Percentiles rank a stretch among this genome's conserved stretches.
phyloP scores from a whole-genome alignment of 2,329 filamentous ascomycete genomes.

The Trichophyton benhamiae region DNA sequence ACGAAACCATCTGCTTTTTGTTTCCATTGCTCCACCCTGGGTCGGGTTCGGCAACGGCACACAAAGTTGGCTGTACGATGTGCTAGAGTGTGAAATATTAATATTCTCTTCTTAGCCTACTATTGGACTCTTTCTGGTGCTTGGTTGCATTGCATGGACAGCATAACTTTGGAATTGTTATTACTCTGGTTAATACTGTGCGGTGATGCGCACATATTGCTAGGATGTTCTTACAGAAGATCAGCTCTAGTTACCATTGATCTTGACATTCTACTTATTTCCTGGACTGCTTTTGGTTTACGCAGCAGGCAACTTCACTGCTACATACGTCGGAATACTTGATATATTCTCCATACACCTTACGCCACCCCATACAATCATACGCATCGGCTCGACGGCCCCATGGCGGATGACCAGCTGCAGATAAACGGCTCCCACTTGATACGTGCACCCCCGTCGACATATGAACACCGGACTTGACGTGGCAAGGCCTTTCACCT shows the following conservation, averaged over 20 bases:
- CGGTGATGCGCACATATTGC: too few relatives aligned
- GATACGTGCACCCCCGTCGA: background rate
- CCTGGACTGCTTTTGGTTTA: background rate
- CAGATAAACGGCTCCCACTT: too few relatives aligned
- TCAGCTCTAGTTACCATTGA: too few relatives aligned
- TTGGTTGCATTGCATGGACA: background rate
- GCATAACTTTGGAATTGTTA: too few relatives aligned
- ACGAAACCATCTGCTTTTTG: background rate
- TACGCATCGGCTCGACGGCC: too few relatives aligned
- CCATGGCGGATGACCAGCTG: too few relatives aligned
- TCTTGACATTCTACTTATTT: background rate
- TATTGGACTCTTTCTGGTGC: background rate
- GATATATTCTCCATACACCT: too few relatives aligned
- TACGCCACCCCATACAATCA: too few relatives aligned
- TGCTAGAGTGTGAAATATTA: slow-evolving; percentile 1
- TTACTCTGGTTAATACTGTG: too few relatives aligned
- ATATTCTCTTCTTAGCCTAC: background rate
- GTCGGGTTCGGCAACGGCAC: background rate
- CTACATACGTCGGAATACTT: too few relatives aligned
- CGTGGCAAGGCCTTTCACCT: background rate
- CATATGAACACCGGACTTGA: background rate
- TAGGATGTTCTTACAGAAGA: too few relatives aligned
- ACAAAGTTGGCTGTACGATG: background rate
- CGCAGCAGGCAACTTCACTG: background rate
- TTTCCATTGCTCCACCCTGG: background rate